Conservation (phyloP, 306 rosid species). For the Corylus heterophylla region DNA sequence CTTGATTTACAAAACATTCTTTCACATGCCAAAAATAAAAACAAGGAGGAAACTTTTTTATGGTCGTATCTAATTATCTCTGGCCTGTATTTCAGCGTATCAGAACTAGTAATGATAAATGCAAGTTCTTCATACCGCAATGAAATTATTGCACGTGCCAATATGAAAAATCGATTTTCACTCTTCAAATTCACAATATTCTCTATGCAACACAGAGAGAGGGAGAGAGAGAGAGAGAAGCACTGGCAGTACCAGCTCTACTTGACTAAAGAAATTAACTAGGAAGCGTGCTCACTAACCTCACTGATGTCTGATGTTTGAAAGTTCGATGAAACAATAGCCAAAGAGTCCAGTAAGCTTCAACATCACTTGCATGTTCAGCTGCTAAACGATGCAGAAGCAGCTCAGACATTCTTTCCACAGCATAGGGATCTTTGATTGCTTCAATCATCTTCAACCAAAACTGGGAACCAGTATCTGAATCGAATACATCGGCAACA, state of each 20-base stretch:
- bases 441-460: conserved; percentile 79
- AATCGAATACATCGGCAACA: conserved; percentile 43
- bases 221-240: too few relatives aligned
- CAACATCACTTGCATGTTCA: conserved; percentile 59
- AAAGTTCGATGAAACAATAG: conserved; percentile 56
- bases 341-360: conserved; percentile 93
- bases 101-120: not conserved
- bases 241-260: not conserved
- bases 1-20: not conserved
- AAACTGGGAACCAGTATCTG: conserved; percentile 52
- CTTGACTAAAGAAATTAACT: conserved; percentile 7
- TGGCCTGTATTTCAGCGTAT: not conserved
- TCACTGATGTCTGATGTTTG: conserved; percentile 54
- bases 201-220: not conserved
- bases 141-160: not conserved
- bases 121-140: not conserved
- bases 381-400: conserved; percentile 70
- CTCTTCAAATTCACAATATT: not conserved
- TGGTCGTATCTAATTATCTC: not conserved
- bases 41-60: not conserved
- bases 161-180: not conserved
- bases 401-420: conserved; percentile 83
- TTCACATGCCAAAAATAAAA: not conserved
- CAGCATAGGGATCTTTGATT: conserved; percentile 64
- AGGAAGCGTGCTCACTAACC: conserved; percentile 51